phyloP scores from a whole-genome alignment of 306 rosid species.

The Coriaria nepalensis region DNA sequence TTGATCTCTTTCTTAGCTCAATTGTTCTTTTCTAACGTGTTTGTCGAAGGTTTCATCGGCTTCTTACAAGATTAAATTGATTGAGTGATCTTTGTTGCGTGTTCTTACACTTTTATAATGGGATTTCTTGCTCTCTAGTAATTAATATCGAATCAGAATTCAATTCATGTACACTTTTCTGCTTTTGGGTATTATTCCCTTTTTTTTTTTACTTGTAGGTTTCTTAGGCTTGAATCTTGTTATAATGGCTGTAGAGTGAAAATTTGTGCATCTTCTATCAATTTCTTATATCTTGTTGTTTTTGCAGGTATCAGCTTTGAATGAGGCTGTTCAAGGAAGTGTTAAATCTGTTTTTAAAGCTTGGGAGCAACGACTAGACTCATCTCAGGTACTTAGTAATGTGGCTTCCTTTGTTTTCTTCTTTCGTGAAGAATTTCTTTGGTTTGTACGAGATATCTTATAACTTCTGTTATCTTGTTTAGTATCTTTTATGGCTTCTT shows the following conservation, averaged over 20 bases:
- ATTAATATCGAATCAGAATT: no score
- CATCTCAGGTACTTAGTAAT: slow-evolving; percentile 47
- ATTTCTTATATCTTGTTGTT: background rate
- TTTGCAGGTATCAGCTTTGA: slow-evolving; percentile 68
- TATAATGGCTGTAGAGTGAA: no score
- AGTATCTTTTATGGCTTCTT: no score
- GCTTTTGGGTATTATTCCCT: no score
- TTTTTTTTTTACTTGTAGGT: no score
- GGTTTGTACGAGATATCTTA: background rate
- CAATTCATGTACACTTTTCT: no score
- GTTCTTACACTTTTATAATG: no score
- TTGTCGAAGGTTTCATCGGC: background rate
- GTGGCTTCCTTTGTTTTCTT: background rate
- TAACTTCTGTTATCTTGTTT: background rate
- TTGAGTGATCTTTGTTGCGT: no score
- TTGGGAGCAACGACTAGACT: slow-evolving; percentile 78
- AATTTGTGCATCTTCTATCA: no score
- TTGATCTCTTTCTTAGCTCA: background rate
- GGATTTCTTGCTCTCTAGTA: no score
- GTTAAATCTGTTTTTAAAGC: slow-evolving; percentile 84
- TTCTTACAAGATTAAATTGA: no score
- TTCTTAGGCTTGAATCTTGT: no score
- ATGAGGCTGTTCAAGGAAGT: slow-evolving; percentile 77
- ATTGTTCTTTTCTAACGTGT: background rate
- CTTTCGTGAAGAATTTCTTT: background rate